A percentile compares a stretch with the other conserved stretches of the same genome.
These are phyloP conservation scores for Athelia sp. DNA, from an alignment of 1,284 basidiomycete genomes.

Conservation along the genomic window DNA sequence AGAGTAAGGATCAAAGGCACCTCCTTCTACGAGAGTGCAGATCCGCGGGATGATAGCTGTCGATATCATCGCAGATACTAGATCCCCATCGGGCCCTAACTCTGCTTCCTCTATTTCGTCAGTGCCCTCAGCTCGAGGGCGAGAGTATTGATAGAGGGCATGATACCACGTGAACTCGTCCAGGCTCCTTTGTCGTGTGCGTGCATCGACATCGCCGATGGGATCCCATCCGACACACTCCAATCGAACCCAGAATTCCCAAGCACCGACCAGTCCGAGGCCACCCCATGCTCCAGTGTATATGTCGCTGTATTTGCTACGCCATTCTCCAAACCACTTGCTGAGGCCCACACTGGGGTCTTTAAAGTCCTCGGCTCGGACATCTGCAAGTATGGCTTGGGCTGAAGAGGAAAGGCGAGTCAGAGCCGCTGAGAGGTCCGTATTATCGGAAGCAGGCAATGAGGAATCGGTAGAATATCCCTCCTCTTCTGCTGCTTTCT, in stretches of 20 bases:
- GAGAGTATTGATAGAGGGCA: conserved; percentile 74
- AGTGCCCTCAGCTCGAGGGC: conserved; percentile 32
- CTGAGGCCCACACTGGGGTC: conserved; percentile 75
- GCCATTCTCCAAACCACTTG: conserved; percentile 78
- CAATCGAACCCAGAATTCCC: conserved; percentile 93
- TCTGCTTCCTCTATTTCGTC: conserved; percentile 46
- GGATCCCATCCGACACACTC: conserved; percentile 89
- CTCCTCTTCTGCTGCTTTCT: conserved; percentile 41
- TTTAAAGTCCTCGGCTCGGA: conserved; percentile 81
- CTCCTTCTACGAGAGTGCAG: conserved; percentile 63
- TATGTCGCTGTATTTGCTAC: conserved; percentile 71
- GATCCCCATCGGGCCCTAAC: conserved; percentile 79
- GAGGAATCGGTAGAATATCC: conserved; percentile 86
- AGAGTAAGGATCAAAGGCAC: conserved; percentile 82
- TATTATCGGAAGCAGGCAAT: conserved; percentile 57
- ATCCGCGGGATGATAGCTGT: conserved; percentile 79
- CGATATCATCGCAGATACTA: conserved; percentile 85
- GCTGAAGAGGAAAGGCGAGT: conserved; percentile 47
- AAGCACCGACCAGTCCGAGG: conserved; percentile 82
- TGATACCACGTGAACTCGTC: conserved; percentile 85
- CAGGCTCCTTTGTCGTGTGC: conserved; percentile 53
- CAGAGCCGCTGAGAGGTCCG: conserved; percentile 69
- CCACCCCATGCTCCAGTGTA: conserved; percentile 90
- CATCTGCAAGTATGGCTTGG: conserved; percentile 70
- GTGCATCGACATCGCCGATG: conserved; percentile 51